phyloP scores from a whole-genome alignment of 768 basidiomycete genomes.

The Termitomyces sp. region DNA sequence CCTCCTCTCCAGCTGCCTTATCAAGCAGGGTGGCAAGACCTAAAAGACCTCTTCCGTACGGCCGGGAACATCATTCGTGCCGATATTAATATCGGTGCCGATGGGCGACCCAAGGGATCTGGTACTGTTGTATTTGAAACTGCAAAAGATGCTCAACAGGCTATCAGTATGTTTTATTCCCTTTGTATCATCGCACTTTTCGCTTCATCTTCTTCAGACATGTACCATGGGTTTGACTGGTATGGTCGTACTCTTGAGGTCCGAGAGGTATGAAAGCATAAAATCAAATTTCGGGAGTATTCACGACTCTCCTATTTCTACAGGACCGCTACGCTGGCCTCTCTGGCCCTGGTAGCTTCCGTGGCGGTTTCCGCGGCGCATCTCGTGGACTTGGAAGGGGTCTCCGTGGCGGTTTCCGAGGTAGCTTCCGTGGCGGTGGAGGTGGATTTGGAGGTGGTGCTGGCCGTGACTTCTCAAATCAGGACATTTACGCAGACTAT shows the following conservation, averaged over 20 bases:
- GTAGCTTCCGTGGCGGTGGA: conserved; percentile 53
- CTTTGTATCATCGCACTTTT: not conserved
- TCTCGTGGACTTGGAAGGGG: conserved; percentile 28
- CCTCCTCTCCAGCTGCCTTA: conserved; percentile 66
- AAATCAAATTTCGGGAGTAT: not conserved
- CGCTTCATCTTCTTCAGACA: conserved; percentile 43
- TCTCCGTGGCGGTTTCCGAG: conserved; percentile 40
- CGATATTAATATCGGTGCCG: conserved; percentile 90
- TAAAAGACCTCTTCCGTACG: conserved; percentile 95
- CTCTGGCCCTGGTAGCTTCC: conserved; percentile 63
- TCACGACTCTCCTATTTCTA: not conserved
- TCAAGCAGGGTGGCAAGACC: conserved; percentile 98
- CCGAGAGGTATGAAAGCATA: conserved; percentile 61
- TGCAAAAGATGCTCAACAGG: conserved; percentile 83
- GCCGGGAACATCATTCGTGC: conserved; percentile 94
- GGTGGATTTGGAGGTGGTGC: conserved; percentile 49
- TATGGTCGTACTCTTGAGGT: conserved; percentile 95
- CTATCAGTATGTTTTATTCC: conserved; percentile 66
- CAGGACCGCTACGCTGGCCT: conserved; percentile 89
- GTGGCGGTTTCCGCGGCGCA: conserved; percentile 44
- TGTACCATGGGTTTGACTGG: conserved; percentile 98
- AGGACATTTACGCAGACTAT: conserved; percentile 90
- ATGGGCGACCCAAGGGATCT: conserved; percentile 92
- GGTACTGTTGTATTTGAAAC: conserved; percentile 98
- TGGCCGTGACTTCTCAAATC: conserved; percentile 77